phyloP scores from a whole-genome alignment of 2,329 filamentous ascomycete genomes.

The Penicillium sp. region DNA sequence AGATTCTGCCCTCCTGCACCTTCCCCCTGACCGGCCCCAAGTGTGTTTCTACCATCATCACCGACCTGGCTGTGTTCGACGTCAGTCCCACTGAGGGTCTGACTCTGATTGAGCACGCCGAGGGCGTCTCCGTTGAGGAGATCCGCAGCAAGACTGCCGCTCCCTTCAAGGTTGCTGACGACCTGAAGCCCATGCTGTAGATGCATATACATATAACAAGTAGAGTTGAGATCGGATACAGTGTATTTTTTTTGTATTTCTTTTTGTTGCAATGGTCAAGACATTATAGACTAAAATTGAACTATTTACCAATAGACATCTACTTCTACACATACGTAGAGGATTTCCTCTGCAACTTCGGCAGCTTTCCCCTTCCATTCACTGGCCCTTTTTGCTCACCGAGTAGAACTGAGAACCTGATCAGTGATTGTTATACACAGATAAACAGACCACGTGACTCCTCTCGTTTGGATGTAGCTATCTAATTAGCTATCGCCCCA shows the following conservation, averaged over 20 bases:
- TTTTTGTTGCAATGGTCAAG: slow-evolving; percentile 3
- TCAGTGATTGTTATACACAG: too few relatives aligned
- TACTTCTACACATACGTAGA: background rate
- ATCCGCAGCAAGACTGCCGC: slow-evolving; percentile 67
- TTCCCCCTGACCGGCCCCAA: slow-evolving; percentile 62
- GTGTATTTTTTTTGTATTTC: slow-evolving; percentile 6
- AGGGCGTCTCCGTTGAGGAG: slow-evolving; percentile 64
- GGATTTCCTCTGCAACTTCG: too few relatives aligned
- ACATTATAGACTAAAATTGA: slow-evolving; percentile 10
- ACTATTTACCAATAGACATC: background rate
- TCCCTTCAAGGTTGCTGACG: slow-evolving; percentile 58
- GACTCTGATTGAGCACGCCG: slow-evolving; percentile 61
- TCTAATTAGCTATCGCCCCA: too few relatives aligned
- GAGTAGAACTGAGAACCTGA: too few relatives aligned
- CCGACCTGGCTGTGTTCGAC: slow-evolving; percentile 66
- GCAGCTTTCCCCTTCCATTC: too few relatives aligned
- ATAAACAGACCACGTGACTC: too few relatives aligned
- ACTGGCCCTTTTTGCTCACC: too few relatives aligned
- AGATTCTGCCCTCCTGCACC: slow-evolving; percentile 58
- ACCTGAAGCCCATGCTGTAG: slow-evolving; percentile 49
- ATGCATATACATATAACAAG: slow-evolving; percentile 7
- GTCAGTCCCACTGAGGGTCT: slow-evolving; percentile 59
- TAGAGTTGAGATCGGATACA: slow-evolving; percentile 10
- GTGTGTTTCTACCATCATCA: slow-evolving; percentile 66
- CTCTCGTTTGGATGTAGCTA: too few relatives aligned